Percentiles rank a stretch among this genome's conserved stretches.
phyloP scores from a whole-genome alignment of 2,329 filamentous ascomycete species.

The Cytospora paraplurivora region DNA sequence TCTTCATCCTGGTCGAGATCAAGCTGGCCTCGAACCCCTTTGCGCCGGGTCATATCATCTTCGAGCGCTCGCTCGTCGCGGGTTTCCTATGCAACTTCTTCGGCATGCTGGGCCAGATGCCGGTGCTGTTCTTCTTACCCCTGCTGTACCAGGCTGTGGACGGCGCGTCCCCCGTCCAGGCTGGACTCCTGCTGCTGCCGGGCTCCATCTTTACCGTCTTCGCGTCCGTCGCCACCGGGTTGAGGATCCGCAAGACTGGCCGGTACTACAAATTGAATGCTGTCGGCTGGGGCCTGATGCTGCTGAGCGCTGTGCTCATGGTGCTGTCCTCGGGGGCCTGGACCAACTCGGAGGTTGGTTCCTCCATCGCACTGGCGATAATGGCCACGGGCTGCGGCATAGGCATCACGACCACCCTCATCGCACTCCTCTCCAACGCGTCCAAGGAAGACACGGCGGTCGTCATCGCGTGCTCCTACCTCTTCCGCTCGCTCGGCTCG shows the following conservation, averaged over 20 bases:
- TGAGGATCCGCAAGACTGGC: slow-evolving; percentile 70
- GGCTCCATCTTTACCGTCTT: slow-evolving; percentile 60
- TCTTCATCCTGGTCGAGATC: slow-evolving; percentile 71
- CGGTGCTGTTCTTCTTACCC: slow-evolving; percentile 71
- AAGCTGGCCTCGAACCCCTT: slow-evolving; percentile 71
- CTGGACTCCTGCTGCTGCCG: slow-evolving; percentile 69
- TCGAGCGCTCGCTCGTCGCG: slow-evolving; percentile 66
- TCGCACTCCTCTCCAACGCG: slow-evolving; percentile 72
- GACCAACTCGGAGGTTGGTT: slow-evolving; percentile 50
- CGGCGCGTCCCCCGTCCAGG: slow-evolving; percentile 61
- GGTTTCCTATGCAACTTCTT: slow-evolving; percentile 76
- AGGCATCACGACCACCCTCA: slow-evolving; percentile 71
- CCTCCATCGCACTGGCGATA: slow-evolving; percentile 59
- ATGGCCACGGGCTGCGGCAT: slow-evolving; percentile 53
- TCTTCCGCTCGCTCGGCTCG: slow-evolving; percentile 79
- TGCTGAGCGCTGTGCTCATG: slow-evolving; percentile 57
- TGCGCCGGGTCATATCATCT: slow-evolving; percentile 72
- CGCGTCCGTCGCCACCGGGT: slow-evolving; percentile 66
- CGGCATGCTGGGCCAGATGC: slow-evolving; percentile 58
- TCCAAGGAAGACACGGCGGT: slow-evolving; percentile 69
- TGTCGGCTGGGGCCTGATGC: slow-evolving; percentile 53
- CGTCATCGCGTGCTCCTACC: slow-evolving; percentile 76
- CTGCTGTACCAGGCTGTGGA: slow-evolving; percentile 76
- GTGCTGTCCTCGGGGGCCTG: slow-evolving; percentile 59
- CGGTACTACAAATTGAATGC: slow-evolving; percentile 72